Base-by-base conservation (phyloP, 768 basidiomycete genomes). In the Phaffia tasmanica region DNA sequence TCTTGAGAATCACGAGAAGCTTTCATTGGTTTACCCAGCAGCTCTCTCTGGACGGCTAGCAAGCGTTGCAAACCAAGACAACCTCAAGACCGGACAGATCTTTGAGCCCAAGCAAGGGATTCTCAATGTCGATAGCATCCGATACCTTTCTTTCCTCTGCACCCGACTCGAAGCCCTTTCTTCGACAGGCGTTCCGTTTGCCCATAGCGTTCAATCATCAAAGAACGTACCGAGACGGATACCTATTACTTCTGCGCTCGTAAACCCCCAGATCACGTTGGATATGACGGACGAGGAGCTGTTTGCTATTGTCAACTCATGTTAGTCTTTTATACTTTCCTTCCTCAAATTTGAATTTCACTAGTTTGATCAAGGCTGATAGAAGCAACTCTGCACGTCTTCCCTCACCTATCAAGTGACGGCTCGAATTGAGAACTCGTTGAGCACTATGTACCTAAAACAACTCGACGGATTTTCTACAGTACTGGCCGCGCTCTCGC, bases 11-110 rank as follows among this genome's bases (percentile, higher is more conserved):
- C 89, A 91, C 1, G 94, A 97, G 76, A 81, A 82, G 70, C 79
- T 98, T 25, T 88, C 89, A n/a, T 75, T 86, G 21, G 80, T 97
- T 55, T 98, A 89, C 75, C 90, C 94, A 0, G 79, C 75, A 29
- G 81, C 83, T 3, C 79, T 98, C 48, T 81, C 83, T 51, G 85
- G 85, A 8, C 84, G 94, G 35, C 81, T 86, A 67, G 81, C 85
- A 62, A 73, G 86, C 57, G 49, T 60, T 62, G 25, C 66, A 23
- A 25, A 63, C 8, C 55, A 55, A 23, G 42, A 47, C 35, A 55
- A 57, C 25, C 42, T 64, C 62, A 69, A 61, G 14, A 73, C 72
- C 7, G 63, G 32, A 68, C 72, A 35, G 69, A 75, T 30, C 69
- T 76, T 42, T 70, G 73, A 58, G 70, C 74, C 23, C 70, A 75